A percentile compares a stretch with the other conserved stretches of the same genome.
phyloP scores from a whole-genome alignment of 768 basidiomycete species.

The Agrocybe pediades region DNA sequence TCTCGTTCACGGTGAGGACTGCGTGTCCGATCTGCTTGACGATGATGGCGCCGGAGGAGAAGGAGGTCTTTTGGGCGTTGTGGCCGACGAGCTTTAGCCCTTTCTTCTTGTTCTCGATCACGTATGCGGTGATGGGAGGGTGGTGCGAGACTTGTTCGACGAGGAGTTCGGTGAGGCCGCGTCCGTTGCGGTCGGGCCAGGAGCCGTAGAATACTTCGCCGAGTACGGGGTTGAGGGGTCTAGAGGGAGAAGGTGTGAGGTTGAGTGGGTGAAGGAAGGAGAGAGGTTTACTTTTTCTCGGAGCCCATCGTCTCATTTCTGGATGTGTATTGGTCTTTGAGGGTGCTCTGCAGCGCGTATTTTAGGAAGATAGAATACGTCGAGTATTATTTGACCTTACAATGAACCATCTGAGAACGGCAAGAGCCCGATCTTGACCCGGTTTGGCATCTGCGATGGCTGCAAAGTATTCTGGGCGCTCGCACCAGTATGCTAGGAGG shows the following conservation, averaged over 20 bases:
- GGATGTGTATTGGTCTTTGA: conserved; percentile 95
- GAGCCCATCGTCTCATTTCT: conserved; percentile 95
- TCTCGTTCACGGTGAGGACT: conserved; percentile 61
- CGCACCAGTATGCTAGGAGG: conserved; percentile 89
- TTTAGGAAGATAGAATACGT: not conserved
- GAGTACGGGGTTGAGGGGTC: conserved; percentile 94
- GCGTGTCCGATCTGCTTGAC: conserved; percentile 98
- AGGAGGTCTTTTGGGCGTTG: conserved; percentile 94
- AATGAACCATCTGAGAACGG: conserved; percentile 96
- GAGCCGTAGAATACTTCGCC: conserved; percentile 90
- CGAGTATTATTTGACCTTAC: conserved; percentile 38
- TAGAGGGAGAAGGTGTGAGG: conserved; percentile 30
- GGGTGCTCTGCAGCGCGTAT: conserved; percentile 55
- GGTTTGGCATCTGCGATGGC: conserved; percentile 78
- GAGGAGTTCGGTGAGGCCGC: conserved; percentile 80
- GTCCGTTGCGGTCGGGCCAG: conserved; percentile 77
- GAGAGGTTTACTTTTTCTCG: conserved; percentile 84
- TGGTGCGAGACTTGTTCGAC: conserved; percentile 99
- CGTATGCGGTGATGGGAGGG: conserved; percentile 84
- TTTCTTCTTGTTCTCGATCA: conserved; percentile 80
- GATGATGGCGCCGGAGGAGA: conserved; percentile 76
- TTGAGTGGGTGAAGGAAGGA: not conserved
- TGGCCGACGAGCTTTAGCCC: conserved; percentile 81
- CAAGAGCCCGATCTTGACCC: conserved; percentile 71
- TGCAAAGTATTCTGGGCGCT: conserved; percentile 88